Conservation (phyloP, 352 stramenopile species). For the Thalassiosira livingstoniorum region DNA sequence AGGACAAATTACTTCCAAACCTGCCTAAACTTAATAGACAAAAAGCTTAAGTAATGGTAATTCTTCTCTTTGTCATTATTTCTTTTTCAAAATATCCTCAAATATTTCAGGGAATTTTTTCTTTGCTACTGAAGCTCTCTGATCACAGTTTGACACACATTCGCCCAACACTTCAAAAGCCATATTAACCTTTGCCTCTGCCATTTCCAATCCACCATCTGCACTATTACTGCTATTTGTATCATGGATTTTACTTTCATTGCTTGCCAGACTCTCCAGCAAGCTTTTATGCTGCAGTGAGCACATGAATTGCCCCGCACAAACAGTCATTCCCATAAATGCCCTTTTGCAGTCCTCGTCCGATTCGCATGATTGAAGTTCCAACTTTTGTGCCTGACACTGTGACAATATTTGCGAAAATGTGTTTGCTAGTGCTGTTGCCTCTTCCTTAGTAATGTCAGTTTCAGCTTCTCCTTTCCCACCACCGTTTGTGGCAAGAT, state of each 20-base stretch:
- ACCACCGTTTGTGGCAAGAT: not conserved
- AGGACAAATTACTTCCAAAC: no score
- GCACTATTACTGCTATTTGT: conserved; percentile 17
- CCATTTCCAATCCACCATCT: conserved; percentile 24
- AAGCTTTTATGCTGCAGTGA: conserved; percentile 77
- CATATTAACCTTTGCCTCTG: conserved; percentile 46
- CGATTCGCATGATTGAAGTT: conserved; percentile 41
- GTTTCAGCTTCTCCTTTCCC: no score
- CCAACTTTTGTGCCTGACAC: conserved; percentile 45
- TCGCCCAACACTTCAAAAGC: conserved; percentile 54
- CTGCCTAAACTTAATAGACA: no score
- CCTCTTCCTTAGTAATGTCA: conserved; percentile 31
- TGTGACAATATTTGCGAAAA: conserved; percentile 49
- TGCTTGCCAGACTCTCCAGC: conserved; percentile 50
- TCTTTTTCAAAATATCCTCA: conserved; percentile 21
- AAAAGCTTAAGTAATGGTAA: no score
- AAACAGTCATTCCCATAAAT: conserved; percentile 81
- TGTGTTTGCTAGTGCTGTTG: conserved; percentile 37
- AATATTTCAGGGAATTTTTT: conserved; percentile 45
- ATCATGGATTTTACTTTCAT: conserved; percentile 32
- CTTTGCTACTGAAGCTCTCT: conserved; percentile 35
- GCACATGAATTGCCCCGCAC: conserved; percentile 78
- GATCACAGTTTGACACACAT: conserved; percentile 55
- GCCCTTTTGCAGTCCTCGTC: conserved; percentile 62
- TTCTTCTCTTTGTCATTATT: no score